Base-by-base conservation (phyloP, 192 early-diverging fungal species). In the Backusella liffmaniae region DNA sequence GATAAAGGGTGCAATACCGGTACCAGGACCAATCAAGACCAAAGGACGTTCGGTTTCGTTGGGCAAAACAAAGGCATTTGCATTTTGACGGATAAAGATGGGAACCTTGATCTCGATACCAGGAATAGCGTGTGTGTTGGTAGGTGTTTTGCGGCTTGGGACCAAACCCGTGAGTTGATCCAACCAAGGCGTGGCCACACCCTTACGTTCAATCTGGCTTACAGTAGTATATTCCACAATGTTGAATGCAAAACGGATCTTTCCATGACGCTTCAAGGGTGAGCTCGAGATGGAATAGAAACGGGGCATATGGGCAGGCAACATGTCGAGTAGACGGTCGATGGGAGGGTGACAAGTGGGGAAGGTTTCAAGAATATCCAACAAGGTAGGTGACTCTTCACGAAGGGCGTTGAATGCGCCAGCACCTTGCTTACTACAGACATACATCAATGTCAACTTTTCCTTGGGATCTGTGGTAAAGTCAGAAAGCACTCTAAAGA, bases 1-100 rank as follows among this genome's bases (percentile, higher is more conserved):
- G 34, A 96, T 84, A 59, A 98, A 97, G 0, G 98, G 97, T 8
- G 97, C 93, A n/a, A 99, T 89, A 21, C 98, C 98, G 0, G 98
- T 98, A 42, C 97, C 98, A 1, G 97, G 94, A 2, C 93, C 94
- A 35, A 98, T 89, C 91, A 98, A 89, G 23, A 98, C 84, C 7
- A 98, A 81, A 0, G 95, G 94, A 16, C 81, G 86, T 15, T 74
- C 73, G 16, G 85, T 83, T 41, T 89, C 84, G 9, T 73, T 69
- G 29, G 94, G 94, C 73, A 97, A 84, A 5, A 79, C 82, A 86
- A 97, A 98, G 5, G 76, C 86, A 56, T 86, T 87, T 53, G 82
- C 67, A 46, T 91, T 91, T 2, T 83, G 83, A 12, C 88, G 87
- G 66, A 87, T 72, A 76, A 89, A 89, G 16, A 94, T 84, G 13